A percentile compares a stretch with the other conserved stretches of the same genome.
Conservation (phyloP, 768 basidiomycete genomes). For the Mycena crocata region DNA sequence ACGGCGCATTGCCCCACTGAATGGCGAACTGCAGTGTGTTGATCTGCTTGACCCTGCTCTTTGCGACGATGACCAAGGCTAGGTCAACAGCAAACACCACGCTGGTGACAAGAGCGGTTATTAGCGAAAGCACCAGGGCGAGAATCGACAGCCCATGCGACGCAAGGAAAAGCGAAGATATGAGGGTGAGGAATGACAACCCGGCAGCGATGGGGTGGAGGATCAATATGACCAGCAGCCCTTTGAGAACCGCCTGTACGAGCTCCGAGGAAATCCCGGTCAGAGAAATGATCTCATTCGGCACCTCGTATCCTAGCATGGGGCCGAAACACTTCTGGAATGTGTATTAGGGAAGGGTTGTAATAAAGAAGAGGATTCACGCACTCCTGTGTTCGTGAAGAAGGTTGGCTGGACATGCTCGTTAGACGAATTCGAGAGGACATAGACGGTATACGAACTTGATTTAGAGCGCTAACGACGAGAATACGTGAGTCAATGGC, state of each 20-base stretch:
- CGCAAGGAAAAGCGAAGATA: constrained; percentile 69
- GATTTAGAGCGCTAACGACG: constrained; percentile 9
- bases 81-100: constrained; percentile 73
- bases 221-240: constrained; percentile 66
- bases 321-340: constrained; percentile 69
- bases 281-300: constrained; percentile 52
- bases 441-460: constrained; percentile 4
- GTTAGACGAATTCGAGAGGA: not conserved
- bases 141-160: constrained; percentile 67
- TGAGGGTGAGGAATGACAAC: constrained; percentile 64
- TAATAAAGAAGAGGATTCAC: constrained; percentile 20
- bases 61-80: constrained; percentile 67
- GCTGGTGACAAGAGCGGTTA: constrained; percentile 65
- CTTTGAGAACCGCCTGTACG: constrained; percentile 59
- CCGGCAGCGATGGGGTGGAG: constrained; percentile 77
- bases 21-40: constrained; percentile 55
- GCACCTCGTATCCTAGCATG: constrained; percentile 76
- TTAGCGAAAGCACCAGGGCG: constrained; percentile 67
- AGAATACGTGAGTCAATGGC: not conserved
- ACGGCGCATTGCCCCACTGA: constrained; percentile 74
- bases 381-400: constrained; percentile 44
- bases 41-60: constrained; percentile 53
- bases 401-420: constrained; percentile 44
- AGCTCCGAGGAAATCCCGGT: constrained; percentile 59
- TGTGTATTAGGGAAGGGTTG: not conserved